phyloP scores from a whole-genome alignment of 2,329 filamentous ascomycete species.

The Calonectria pseudoturangicola region DNA sequence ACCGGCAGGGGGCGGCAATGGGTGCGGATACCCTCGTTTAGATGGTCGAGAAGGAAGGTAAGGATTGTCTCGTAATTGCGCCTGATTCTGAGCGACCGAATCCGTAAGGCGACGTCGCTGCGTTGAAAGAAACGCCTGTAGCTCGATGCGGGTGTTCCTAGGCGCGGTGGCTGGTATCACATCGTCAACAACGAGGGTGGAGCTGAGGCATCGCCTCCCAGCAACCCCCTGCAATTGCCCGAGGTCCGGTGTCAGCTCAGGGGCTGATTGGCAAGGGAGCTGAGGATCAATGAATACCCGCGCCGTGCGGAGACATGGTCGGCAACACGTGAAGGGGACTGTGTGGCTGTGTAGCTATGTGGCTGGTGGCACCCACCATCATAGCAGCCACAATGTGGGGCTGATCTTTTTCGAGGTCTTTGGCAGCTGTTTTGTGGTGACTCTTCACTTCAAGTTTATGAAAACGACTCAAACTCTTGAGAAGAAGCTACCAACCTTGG shows the following conservation, averaged over 20 bases:
- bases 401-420: constrained; percentile 54
- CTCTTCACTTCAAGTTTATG: constrained; percentile 50
- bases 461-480: constrained; percentile 47
- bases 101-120: constrained; percentile 35
- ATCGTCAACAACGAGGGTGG: constrained; percentile 55
- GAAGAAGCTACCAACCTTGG: constrained; percentile 32
- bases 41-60: constrained; percentile 25
- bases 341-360: constrained; percentile 45
- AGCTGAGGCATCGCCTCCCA: constrained; percentile 55
- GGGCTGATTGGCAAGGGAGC: constrained; percentile 45
- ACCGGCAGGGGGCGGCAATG: constrained; percentile 48
- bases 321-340: constrained; percentile 48
- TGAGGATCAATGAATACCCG: constrained; percentile 53
- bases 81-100: constrained; percentile 23
- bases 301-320: constrained; percentile 44
- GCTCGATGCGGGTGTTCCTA: constrained; percentile 50
- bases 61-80: constrained; percentile 37
- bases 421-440: constrained; percentile 53
- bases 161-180: constrained; percentile 57
- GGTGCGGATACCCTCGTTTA: constrained; percentile 40
- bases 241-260: constrained; percentile 54
- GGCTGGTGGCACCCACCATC: constrained; percentile 31
- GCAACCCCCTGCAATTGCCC: constrained; percentile 54
- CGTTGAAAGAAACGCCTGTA: constrained; percentile 44
- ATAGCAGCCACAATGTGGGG: constrained; percentile 52